Conservation (phyloP, 192 early-diverging fungal genomes). For the Coemansia sp. region DNA sequence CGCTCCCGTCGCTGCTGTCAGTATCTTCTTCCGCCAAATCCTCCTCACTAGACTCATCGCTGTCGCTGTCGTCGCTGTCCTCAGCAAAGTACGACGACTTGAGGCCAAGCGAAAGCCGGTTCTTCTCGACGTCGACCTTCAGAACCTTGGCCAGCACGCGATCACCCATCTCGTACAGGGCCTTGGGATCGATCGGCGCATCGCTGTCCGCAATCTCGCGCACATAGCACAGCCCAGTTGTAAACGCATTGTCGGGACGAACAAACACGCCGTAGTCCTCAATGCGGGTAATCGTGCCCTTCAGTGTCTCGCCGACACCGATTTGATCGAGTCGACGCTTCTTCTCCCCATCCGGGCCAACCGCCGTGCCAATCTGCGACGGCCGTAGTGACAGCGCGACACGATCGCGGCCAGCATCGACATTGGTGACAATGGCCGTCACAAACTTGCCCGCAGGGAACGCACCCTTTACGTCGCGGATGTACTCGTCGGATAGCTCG, state of each 20-base stretch:
- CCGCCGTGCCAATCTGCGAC: conserved; percentile 43
- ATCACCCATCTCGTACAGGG: conserved; percentile 78
- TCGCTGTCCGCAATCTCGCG: conserved; percentile 79
- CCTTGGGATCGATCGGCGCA: conserved; percentile 61
- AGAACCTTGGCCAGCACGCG: conserved; percentile 76
- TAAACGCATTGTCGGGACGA: conserved; percentile 65
- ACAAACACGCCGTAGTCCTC: conserved; percentile 79
- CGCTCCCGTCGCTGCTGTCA: neutral
- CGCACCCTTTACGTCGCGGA: conserved; percentile 77
- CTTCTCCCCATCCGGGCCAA: conserved; percentile 14
- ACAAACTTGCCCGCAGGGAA: conserved; percentile 75
- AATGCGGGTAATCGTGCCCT: conserved; percentile 70
- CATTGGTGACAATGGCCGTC: conserved; percentile 60
- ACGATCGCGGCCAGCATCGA: conserved; percentile 56
- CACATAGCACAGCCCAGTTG: conserved; percentile 82
- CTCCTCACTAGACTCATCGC: conserved; percentile 7
- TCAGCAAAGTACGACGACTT: conserved; percentile 80
- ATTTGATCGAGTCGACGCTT: conserved; percentile 59
- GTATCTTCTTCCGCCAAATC: conserved; percentile 13
- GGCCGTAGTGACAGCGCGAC: conserved; percentile 72
- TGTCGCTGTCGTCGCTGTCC: conserved; percentile 13
- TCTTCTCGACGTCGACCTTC: conserved; percentile 65
- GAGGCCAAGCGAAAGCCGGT: conserved; percentile 70
- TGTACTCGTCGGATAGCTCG: conserved; percentile 78
- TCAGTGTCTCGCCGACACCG: conserved; percentile 67